Conservation (phyloP, 78 protist genomes). For the Andalucia godoyi region DNA sequence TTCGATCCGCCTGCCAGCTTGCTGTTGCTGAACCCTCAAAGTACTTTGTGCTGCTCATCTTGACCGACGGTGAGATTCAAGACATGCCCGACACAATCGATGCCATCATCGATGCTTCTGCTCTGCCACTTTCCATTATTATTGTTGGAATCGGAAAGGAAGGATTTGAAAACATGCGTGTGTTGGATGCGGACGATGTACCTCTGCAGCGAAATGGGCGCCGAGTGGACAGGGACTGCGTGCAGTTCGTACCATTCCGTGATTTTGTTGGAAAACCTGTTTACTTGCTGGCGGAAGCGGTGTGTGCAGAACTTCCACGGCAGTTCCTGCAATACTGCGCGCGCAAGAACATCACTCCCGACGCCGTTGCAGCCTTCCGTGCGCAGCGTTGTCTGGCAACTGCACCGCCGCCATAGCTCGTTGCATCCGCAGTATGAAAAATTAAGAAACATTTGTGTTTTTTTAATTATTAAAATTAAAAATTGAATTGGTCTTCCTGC, state of each 20-base stretch:
- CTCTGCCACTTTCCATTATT: constrained; percentile 42
- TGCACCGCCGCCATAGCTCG: too few species aligned
- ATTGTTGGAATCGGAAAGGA: constrained; percentile 60
- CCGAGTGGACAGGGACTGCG: constrained; percentile 3
- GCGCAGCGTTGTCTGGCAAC: too few species aligned
- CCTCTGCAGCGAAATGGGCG: background rate
- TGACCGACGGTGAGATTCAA: constrained; percentile 52
- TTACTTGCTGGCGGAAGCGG: too few species aligned
- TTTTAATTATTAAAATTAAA: too few species aligned
- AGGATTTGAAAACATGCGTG: constrained; percentile 1
- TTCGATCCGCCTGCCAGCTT: background rate
- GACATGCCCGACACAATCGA: constrained; percentile 20
- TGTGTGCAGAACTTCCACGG: too few species aligned
- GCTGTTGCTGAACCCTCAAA: background rate
- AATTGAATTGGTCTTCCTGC: too few species aligned
- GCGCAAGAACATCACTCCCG: too few species aligned
- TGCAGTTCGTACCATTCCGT: constrained; percentile 16
- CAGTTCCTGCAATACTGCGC: too few species aligned
- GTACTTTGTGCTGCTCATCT: constrained; percentile 34
- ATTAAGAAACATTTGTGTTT: too few species aligned
- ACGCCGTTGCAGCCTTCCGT: too few species aligned
- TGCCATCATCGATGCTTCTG: constrained; percentile 34
- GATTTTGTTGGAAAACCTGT: too few species aligned
- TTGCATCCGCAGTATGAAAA: too few species aligned
- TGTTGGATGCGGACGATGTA: constrained; percentile 16